Evolutionary conservation across 139 green algal genomes (phyloP).

Genomic region (Desmodesmus armatus): DNA sequence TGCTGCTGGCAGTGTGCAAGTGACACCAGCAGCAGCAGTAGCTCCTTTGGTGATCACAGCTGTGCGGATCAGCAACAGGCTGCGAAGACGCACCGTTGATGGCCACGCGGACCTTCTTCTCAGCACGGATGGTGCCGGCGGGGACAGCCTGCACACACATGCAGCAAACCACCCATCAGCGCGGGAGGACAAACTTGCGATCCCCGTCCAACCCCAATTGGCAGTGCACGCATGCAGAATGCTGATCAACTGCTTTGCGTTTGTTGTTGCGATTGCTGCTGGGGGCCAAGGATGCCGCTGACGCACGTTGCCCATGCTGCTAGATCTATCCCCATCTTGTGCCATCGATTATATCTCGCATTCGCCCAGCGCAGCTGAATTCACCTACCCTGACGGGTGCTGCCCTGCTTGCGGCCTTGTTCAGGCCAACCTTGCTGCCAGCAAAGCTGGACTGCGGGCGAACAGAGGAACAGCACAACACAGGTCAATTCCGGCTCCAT

Average conservation of each 20-base stretch:
- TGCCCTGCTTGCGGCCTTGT: conserved; percentile 53
- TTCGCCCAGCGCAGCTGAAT: no score
- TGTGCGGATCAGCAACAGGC: no score
- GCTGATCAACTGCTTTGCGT: background rate
- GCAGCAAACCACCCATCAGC: background rate
- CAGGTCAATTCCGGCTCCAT: no score
- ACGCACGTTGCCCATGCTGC: no score
- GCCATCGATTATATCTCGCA: no score
- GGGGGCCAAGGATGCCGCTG: no score
- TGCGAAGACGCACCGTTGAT: no score
- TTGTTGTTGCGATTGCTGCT: background rate
- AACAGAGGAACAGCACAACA: no score
- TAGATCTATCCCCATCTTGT: no score
- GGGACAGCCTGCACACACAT: conserved; percentile 42
- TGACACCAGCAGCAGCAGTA: no score
- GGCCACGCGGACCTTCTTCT: conserved; percentile 96
- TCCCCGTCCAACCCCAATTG: background rate
- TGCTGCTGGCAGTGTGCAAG: no score
- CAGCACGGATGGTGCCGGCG: conserved; percentile 60
- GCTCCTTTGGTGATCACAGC: no score
- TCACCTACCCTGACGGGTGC: conserved; percentile 53
- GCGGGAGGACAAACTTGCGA: background rate
- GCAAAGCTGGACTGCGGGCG: conserved; percentile 58
- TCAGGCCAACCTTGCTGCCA: conserved; percentile 55
- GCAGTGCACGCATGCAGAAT: background rate